Evolutionary conservation across 2,329 filamentous ascomycete species (phyloP).

Genomic region (Alternaria gaisen): DNA sequence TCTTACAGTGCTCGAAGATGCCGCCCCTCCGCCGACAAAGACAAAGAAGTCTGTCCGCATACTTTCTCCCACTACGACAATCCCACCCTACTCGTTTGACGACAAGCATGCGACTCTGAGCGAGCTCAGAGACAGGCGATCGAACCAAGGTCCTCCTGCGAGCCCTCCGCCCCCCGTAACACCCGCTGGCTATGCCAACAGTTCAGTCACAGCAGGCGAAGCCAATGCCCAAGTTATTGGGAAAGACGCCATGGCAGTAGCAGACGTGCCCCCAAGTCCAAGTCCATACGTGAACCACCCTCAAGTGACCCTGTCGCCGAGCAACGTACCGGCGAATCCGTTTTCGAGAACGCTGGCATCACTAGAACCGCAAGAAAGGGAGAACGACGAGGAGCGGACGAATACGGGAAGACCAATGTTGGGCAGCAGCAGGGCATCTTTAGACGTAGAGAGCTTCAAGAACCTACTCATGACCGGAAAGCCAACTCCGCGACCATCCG

Average conservation of each 20-base stretch:
- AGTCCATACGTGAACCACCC: constrained; percentile 22
- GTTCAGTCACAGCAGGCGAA: constrained; percentile 20
- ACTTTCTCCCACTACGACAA: constrained; percentile 52
- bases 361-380: constrained; percentile 43
- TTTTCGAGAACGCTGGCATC: constrained; percentile 52
- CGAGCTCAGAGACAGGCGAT: constrained; percentile 27
- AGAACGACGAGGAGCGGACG: constrained; percentile 39
- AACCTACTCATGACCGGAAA: constrained; percentile 78
- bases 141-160: constrained; percentile 24
- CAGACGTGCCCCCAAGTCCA: constrained; percentile 36
- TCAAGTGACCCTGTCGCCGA: constrained; percentile 25
- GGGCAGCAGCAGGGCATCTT: constrained; percentile 52
- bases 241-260: constrained; percentile 37
- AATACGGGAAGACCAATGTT: constrained; percentile 32
- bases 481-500: constrained; percentile 51
- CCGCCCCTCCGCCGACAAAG: constrained; percentile 34
- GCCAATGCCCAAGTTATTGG: constrained; percentile 23
- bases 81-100: constrained; percentile 44
- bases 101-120: constrained; percentile 30
- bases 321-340: constrained; percentile 46
- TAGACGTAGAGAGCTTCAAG: constrained; percentile 83
- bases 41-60: constrained; percentile 70
- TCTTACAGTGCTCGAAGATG: constrained; percentile 42
- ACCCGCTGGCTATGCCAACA: constrained; percentile 32
- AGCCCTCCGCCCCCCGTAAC: constrained; percentile 27